A percentile compares a stretch with the other conserved stretches of the same genome.
These are phyloP conservation scores for Alternaria rosae DNA, from an alignment of 2,329 filamentous ascomycete species.

Conservation along the genomic window DNA sequence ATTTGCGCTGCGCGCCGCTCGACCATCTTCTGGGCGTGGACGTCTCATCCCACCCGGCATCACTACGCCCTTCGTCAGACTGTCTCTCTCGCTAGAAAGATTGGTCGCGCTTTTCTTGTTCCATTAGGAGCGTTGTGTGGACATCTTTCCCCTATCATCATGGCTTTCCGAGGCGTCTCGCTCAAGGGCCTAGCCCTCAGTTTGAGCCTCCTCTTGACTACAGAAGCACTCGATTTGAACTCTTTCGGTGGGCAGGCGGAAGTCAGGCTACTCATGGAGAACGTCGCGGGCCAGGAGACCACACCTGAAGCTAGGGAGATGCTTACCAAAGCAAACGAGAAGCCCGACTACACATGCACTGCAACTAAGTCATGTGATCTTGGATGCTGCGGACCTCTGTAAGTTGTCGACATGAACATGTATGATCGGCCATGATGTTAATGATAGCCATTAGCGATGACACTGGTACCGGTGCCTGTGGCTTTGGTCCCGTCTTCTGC, in stretches of 20 bases:
- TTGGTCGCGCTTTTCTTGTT: not conserved
- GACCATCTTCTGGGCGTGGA: not conserved
- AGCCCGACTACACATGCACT: not conserved
- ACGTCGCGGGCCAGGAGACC: not conserved
- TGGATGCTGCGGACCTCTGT: not conserved
- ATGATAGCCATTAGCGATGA: not conserved
- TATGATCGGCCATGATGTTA: not conserved
- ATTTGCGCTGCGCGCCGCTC: not conserved
- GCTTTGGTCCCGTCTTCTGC: not conserved
- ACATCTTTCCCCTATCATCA: not conserved
- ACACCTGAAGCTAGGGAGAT: slow-evolving; percentile 6
- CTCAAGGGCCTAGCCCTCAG: not conserved
- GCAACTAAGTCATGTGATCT: not conserved
- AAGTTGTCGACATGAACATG: not conserved
- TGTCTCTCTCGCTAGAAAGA: not conserved
- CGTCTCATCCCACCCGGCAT: not conserved
- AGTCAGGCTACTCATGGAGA: slow-evolving; percentile 5
- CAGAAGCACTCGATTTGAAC: not conserved
- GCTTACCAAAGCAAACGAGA: not conserved
- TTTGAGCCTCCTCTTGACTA: not conserved
- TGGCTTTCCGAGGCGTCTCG: not conserved
- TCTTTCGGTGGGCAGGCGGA: slow-evolving; percentile 7
- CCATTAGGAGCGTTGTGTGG: not conserved
- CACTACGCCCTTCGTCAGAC: not conserved
- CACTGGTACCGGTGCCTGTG: not conserved